Conservation (phyloP, 805 yeast genomes). For the Wickerhamiella azyma region DNA sequence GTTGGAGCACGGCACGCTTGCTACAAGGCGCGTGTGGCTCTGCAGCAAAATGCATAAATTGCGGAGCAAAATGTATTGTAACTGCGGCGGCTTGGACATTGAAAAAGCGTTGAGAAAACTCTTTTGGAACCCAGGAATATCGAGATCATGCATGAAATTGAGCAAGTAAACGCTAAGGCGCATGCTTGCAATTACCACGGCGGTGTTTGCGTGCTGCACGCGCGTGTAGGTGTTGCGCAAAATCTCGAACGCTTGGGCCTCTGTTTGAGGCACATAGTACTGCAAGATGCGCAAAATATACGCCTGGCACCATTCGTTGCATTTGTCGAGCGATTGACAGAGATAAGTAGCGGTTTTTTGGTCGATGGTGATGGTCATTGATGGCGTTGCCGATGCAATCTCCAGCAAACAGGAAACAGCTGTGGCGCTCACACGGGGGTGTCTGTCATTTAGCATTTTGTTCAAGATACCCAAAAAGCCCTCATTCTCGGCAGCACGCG, state of each 20-base stretch:
- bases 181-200: constrained; percentile 67
- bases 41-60: constrained; percentile 59
- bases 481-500: constrained; percentile 31
- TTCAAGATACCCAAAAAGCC: constrained; percentile 38
- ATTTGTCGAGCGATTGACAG: constrained; percentile 29
- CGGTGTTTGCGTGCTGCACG: constrained; percentile 65
- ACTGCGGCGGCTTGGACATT: constrained; percentile 63
- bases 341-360: constrained; percentile 33
- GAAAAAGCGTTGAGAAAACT: constrained; percentile 46
- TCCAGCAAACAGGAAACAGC: constrained; percentile 55
- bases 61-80: constrained; percentile 69
- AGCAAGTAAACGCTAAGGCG: constrained; percentile 57
- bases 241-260: constrained; percentile 50
- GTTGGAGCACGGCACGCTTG: constrained; percentile 49
- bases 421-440: constrained; percentile 51
- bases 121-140: constrained; percentile 41
- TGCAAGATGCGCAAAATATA: constrained; percentile 51
- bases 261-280: constrained; percentile 55
- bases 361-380: constrained; percentile 41
- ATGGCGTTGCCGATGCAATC: constrained; percentile 43
- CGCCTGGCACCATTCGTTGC: constrained; percentile 58
- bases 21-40: constrained; percentile 7
- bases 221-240: constrained; percentile 56
- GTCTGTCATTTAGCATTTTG: constrained; percentile 40
- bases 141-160: constrained; percentile 49